A percentile compares a stretch with the other conserved stretches of the same genome.
phyloP scores from a whole-genome alignment of 2,329 filamentous ascomycete genomes.

The Calonectria multiphialidica region DNA sequence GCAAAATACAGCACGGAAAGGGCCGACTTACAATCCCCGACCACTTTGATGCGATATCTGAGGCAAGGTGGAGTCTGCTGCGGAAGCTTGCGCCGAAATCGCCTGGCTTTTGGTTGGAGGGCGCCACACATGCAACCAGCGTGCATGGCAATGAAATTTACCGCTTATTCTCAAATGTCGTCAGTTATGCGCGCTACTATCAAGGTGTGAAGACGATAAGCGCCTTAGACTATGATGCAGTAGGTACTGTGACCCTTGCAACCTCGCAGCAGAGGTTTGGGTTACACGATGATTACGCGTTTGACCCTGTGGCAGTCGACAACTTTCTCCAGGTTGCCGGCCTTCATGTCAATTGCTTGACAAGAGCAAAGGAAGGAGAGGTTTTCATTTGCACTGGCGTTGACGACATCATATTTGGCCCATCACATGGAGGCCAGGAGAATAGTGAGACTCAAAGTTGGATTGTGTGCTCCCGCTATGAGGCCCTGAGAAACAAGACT shows the following conservation, averaged over 20 bases:
- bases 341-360: not conserved
- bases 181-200: not conserved
- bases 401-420: not conserved
- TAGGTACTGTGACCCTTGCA: not conserved
- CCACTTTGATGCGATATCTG: not conserved
- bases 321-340: not conserved
- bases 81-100: not conserved
- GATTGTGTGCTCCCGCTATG: not conserved
- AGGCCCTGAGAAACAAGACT: not conserved
- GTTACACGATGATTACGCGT: not conserved
- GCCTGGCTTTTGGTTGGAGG: not conserved
- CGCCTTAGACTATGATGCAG: not conserved
- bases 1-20: not conserved
- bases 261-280: not conserved
- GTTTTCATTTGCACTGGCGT: not conserved
- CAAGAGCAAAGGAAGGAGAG: not conserved
- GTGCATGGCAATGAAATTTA: not conserved
- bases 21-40: not conserved
- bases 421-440: not conserved
- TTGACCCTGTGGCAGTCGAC: not conserved
- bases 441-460: not conserved
- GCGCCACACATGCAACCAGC: not conserved
- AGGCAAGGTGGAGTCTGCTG: not conserved
- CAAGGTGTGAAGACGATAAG: not conserved
- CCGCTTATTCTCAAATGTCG: not conserved